Evolutionary conservation across 2,329 filamentous ascomycete species (phyloP), one percentile per base, ranked within the genome.

Genomic region (Chaetomium olivaceum): DNA sequence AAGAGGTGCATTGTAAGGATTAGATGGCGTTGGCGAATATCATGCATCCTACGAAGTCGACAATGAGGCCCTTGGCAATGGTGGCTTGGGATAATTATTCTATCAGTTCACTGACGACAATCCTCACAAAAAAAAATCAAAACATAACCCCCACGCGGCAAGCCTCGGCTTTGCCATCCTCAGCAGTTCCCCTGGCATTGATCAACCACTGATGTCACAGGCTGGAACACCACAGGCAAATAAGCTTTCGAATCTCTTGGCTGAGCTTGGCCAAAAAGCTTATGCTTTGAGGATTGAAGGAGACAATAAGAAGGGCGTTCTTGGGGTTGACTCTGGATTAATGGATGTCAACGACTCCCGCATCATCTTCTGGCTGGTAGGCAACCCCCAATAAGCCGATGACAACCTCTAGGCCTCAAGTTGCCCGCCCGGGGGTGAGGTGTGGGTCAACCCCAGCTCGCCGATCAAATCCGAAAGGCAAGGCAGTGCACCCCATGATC

Each of bases 11-110:
- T 58, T 39, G n/a, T 25, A 58, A 50, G 58, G 43, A 46, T 43
- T 61, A 66, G 59, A 65, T 56, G 65, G 62, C 56, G 62, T 60
- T 58, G 62, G 36, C 14, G 29, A 61, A 58, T 54, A 56, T 4
- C 25, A 54, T 50, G 51, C 43, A 57, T 51, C n/a, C 8, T 52
- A 12, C 43, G 19, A 25, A 16, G 8, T 27, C 21, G 12, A 16
- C 9, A 31, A 19, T 16, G 7, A 2, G 39, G 36, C 12, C 11
- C 2, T 23, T 8, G 46, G 16, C 14, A 16, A 19, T 39, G 14
- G 36, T 39, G 11, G 14, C 14, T 14, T 39, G 12, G 16, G 39
- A 43, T 19, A n/a, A 7, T n/a, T n/a, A 43, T 43, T 43, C 7
- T 19, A 43, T 7, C 4, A 39, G 39, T 19, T 14, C 39, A 4